Evolutionary conservation across 2,329 filamentous ascomycete species (phyloP), one percentile per base, ranked within the genome.

Genomic region (Trichocomaceae sp.): DNA sequence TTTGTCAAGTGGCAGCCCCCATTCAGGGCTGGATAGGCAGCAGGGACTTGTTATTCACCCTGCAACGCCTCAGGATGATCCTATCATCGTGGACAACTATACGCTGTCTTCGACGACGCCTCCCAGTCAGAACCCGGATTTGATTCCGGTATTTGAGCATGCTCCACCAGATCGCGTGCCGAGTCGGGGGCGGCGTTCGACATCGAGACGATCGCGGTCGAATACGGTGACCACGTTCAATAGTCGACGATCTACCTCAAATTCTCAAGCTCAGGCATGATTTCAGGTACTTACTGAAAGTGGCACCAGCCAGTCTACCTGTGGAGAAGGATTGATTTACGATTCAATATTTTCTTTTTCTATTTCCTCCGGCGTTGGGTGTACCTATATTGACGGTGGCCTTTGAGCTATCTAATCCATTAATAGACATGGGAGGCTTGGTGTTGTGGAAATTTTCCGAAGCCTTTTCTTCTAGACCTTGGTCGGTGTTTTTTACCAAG

Each of bases 11-110:
- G 65, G 64, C 39, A 67, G 66, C 17, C 64, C 66, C 10, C 69
- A 72, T 47, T 69, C 70, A 7, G 72, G 71, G 0, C 58, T 76
- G 42, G 69, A 71, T 22, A 63, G 68, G 22, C 71, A 75, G 26
- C 64, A 68, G 26, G 75, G 75, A 20, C 73, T 77, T 54, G 75
- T 77, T 56, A 66, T 78, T 6, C 75, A 78, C 61, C 75, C 75
- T 0, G 72, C 69, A 17, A 77, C 76, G 9, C 66, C 69, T 8
- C 64, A 69, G 4, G 71, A 76, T 51, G 75, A 77, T 58, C 74
- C 70, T n/a, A 64, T 77, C 22, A 65, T 77, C 54, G 47, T 57
- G 20, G 64, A 75, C 26, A 67, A 71, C 50, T 62, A 61, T 47
- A 62, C 66, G 7, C 52, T 64, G 2, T 60, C 66, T 2, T 69